Conservation (phyloP, 2,329 filamentous ascomycete genomes). For the Fusarium drepaniforme region DNA sequence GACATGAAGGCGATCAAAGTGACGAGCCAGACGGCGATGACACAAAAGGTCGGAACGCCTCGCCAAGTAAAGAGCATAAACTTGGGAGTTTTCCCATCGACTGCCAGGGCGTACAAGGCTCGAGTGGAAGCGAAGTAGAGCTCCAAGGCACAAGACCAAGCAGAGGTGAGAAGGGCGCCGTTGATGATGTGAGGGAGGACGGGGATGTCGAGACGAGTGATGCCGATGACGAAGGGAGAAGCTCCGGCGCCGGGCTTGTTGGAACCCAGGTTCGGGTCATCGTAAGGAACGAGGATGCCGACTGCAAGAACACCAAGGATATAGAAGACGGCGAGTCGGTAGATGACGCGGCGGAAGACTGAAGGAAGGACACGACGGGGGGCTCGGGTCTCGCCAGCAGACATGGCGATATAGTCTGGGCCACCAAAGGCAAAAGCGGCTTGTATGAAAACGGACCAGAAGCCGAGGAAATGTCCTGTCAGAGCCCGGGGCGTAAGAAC, state of each 20-base stretch:
- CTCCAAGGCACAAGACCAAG: constrained; percentile 54
- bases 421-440: constrained; percentile 75
- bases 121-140: constrained; percentile 58
- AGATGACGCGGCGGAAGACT: constrained; percentile 79
- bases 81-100: constrained; percentile 55
- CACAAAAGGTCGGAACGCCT: constrained; percentile 68
- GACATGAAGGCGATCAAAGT: constrained; percentile 61
- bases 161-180: constrained; percentile 68
- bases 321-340: constrained; percentile 76
- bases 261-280: constrained; percentile 50
- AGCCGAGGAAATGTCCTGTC: constrained; percentile 69
- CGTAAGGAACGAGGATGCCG: constrained; percentile 64
- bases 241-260: constrained; percentile 63
- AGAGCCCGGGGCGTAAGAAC: constrained; percentile 39
- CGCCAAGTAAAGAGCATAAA: constrained; percentile 66
- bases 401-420: constrained; percentile 71
- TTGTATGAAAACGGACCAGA: constrained; percentile 65
- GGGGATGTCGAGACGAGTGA: constrained; percentile 61
- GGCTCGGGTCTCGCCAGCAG: constrained; percentile 69
- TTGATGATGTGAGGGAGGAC: constrained; percentile 66
- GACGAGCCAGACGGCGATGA: constrained; percentile 59
- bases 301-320: constrained; percentile 70
- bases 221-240: constrained; percentile 71
- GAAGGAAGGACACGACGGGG: constrained; percentile 72
- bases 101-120: constrained; percentile 58